Evolutionary conservation across 495 filamentous ascomycete species (phyloP), one percentile per base, ranked within the genome.

Genomic region (Tuber aestivum): DNA sequence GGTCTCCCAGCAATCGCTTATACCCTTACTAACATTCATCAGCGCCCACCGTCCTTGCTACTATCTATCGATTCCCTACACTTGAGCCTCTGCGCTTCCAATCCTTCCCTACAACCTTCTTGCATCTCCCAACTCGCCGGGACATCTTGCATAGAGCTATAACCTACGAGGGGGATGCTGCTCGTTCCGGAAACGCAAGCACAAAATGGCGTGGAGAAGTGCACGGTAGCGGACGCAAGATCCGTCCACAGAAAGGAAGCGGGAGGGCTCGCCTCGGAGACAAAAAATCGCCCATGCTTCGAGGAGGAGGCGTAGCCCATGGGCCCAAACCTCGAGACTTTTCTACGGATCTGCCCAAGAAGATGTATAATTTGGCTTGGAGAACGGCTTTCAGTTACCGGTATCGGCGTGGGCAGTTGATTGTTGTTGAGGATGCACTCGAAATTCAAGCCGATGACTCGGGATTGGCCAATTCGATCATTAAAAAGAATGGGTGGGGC

Each of bases 331-430:
- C 93, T 44, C 87, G 95, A 77, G 94, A 97, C 84, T 98, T 98
- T 84, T 89, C 89, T 72, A 94, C 93, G 27, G 88, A 87, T 45
- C 87, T 99, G 75, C 94, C 91, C 71, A 87, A 87, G 79, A 97
- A 97, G 87, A 90, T 97, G 70, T 99, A 99, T 85, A 94, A 97
- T 83, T 85, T 96, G 81, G 96, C 96, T 18, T 98, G 94, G 94
- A 90, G 96, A 82, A 98, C 92, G 45, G 96, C 96, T 2, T 87
- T 99, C 74, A 94, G 92, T 78, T 97, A 97, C 85, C 89, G 96
- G 68, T 98, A 94, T 85, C 86, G 88, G 74, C 90, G 91, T 75
- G 94, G 93, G 27, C 92, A 97, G 86, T 85, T 99, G 83, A 86
- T 97, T 70, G 89, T 98, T 70, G 88, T 95, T 78, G 90, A 94